Evolutionary conservation across 257 asterid genomes (phyloP).

Genomic region (Solanum piurae): DNA sequence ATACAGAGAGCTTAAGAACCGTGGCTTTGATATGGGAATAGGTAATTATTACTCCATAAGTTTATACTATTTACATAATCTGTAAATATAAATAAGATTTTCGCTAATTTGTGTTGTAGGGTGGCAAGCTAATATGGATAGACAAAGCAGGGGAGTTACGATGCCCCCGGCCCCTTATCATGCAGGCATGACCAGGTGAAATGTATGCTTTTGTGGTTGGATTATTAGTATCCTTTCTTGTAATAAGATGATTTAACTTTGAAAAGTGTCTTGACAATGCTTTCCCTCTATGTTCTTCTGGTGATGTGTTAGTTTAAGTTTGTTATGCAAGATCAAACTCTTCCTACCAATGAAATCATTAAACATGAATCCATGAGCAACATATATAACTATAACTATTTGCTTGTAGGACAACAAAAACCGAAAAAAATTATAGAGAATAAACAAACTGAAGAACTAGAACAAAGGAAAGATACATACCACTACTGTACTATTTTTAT

Average conservation of each 20-base stretch:
- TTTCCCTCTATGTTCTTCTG: not conserved
- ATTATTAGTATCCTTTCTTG: not conserved
- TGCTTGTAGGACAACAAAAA: not conserved
- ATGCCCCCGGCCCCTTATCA: slow-evolving; percentile 4
- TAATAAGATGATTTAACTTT: not conserved
- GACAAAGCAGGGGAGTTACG: slow-evolving; percentile 2
- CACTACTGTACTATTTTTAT: not conserved
- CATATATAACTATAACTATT: not conserved
- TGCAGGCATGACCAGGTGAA: slow-evolving; percentile 7
- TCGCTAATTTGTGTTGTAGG: not conserved
- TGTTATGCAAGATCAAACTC: not conserved
- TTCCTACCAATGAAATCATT: not conserved
- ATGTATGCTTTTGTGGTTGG: not conserved
- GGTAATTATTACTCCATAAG: not conserved
- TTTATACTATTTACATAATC: not conserved
- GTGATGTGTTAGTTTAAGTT: not conserved
- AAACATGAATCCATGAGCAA: not conserved
- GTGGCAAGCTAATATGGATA: slow-evolving; percentile 13
- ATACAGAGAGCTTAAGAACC: slow-evolving; percentile 17
- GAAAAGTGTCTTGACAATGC: not conserved
- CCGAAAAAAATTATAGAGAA: no score
- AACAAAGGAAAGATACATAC: not conserved
- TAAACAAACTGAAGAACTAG: not conserved
- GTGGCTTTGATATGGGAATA: slow-evolving; percentile 15
- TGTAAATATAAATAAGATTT: not conserved